Evolutionary conservation across 805 yeast species (phyloP).

Genomic region (Metschnikowia lochheadii): DNA sequence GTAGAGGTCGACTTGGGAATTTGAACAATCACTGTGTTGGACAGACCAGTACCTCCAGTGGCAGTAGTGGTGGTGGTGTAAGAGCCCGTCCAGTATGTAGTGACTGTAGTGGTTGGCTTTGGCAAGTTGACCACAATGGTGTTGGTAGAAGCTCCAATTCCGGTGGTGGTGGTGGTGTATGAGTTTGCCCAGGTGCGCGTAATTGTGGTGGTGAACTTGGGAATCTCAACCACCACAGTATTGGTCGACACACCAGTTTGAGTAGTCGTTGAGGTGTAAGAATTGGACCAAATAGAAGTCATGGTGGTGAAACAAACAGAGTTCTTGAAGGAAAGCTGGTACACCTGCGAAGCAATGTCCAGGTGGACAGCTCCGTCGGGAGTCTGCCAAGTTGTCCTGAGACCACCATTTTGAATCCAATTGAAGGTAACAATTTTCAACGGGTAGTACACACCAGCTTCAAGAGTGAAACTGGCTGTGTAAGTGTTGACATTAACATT

Average conservation of each 20-base stretch:
- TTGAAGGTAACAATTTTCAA: conserved; percentile 16
- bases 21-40: conserved; percentile 11
- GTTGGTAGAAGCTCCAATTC: conserved; percentile 4
- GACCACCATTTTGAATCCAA: conserved; percentile 15
- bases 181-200: conserved; percentile 6
- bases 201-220: conserved; percentile 6
- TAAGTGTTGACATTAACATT: conserved; percentile 4
- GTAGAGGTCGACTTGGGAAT: conserved; percentile 10
- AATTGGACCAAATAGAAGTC: conserved; percentile 5
- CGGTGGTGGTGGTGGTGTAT: conserved; percentile 6
- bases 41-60: conserved; percentile 12
- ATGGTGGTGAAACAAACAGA: conserved; percentile 7
- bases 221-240: conserved; percentile 17
- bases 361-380: conserved; percentile 6
- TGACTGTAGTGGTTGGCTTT: conserved; percentile 4
- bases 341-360: conserved; percentile 9
- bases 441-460: conserved; percentile 12
- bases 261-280: conserved; percentile 7
- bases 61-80: conserved; percentile 12
- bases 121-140: conserved; percentile 11
- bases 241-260: conserved; percentile 12
- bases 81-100: conserved; percentile 13
- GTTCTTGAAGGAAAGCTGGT: conserved; percentile 8
- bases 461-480: conserved; percentile 9
- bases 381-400: conserved; percentile 1